Conservation (phyloP, 306 rosid genomes). For the Glycyrrhiza uralensis region DNA sequence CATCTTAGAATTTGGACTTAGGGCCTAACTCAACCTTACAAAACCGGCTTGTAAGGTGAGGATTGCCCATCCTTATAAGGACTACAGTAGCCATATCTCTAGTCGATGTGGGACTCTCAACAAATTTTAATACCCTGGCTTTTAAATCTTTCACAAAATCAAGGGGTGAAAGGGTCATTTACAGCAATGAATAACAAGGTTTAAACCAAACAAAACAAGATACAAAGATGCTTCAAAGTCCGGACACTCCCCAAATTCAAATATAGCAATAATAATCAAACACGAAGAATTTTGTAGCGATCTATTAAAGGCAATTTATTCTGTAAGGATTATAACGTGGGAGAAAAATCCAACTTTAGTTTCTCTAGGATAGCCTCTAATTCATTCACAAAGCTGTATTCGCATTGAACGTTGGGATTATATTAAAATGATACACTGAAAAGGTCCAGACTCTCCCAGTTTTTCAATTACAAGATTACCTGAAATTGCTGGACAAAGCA, state of each 20-base stretch:
- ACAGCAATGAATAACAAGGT: background rate
- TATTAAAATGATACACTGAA: background rate
- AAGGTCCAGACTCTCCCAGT: background rate
- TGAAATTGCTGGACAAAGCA: constrained; percentile 82
- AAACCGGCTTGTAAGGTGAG: no score
- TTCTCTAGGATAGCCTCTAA: background rate
- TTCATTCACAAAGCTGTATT: background rate
- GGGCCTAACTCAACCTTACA: no score
- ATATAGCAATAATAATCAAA: background rate
- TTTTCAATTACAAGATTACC: constrained; percentile 33
- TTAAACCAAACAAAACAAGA: background rate
- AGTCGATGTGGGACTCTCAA: no score
- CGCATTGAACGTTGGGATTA: background rate
- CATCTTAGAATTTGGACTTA: no score
- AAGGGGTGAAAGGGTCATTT: background rate
- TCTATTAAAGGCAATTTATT: background rate
- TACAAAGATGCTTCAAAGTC: background rate
- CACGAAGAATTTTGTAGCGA: background rate
- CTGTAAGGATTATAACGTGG: background rate
- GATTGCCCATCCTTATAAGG: no score
- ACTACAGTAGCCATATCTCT: no score
- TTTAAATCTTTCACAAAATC: background rate
- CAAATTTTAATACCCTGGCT: background rate
- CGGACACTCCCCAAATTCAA: background rate
- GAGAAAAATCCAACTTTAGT: background rate